Evolutionary conservation across 805 yeast species (phyloP), one percentile per base, ranked within the genome.

Genomic region (Nakazawaea ishiwadae): DNA sequence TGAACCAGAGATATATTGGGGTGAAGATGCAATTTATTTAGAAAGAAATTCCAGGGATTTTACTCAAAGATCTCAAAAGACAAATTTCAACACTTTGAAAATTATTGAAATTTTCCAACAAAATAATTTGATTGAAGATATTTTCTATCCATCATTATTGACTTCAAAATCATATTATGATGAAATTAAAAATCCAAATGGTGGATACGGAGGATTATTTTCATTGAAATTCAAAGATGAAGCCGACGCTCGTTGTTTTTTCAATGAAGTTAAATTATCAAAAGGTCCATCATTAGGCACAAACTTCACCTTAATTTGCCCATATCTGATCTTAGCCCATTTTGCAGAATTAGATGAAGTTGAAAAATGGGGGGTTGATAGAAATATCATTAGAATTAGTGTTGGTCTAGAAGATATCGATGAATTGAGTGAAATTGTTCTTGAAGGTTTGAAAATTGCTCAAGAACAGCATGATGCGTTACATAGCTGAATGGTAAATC

Each of bases 21-120:
- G 81, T 24, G 96, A 91, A 62, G 99, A 93, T 63, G 96, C 96
- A 1, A 77, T 93, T 41, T 82, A 83, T 55, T 63, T 93, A 54
- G 99, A 93, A 61, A 73, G 96, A 56, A 93, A 93, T 66, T 87
- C 96, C 4, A 76, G 98, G 46, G 97, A 93, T 62, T 90, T 87
- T 56, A 79, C 75, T 24, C 64, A 65, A 17, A 71, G 97, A 53
- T 81, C 78, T 3, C 48, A 55, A 32, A 68, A 63, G 60, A 72
- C 81, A 47, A 81, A 84, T 58, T 57, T 60, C 21, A 84, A 77
- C 37, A 67, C 89, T 4, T 61, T 65, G 37, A 66, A 68, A 18
- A 77, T 79, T 11, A 69, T 84, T 34, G 69, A 75, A 10, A 62
- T 82, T 36, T 69, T 85, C 44, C 47, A 62, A 37, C 57, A 67